phyloP scores from a whole-genome alignment of 768 basidiomycete genomes.

The Austroboletus eburneus region DNA sequence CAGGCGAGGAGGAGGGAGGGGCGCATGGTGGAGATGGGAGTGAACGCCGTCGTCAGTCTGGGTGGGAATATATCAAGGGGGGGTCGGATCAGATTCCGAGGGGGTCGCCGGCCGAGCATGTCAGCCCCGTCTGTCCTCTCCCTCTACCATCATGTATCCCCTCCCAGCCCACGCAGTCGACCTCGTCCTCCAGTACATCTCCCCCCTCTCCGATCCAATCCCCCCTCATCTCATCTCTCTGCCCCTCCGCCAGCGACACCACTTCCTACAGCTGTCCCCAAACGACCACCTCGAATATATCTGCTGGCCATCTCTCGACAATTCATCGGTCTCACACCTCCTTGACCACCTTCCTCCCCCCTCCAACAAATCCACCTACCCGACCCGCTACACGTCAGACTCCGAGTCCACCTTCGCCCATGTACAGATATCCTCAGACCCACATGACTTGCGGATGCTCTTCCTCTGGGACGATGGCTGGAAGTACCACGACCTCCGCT shows the following conservation, averaged over 20 bases:
- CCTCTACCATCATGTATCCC: slow-evolving; percentile 29
- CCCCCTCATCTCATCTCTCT: slow-evolving; percentile 59
- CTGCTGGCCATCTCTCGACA: slow-evolving; percentile 55
- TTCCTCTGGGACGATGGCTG: slow-evolving; percentile 68
- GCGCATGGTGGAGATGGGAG: slow-evolving; percentile 22
- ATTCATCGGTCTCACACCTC: slow-evolving; percentile 36
- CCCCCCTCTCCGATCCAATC: slow-evolving; percentile 46
- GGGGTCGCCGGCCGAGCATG: too few species aligned
- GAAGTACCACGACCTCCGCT: slow-evolving; percentile 65
- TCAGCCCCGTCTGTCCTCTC: neutral
- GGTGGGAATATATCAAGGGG: too few species aligned
- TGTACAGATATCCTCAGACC: slow-evolving; percentile 40
- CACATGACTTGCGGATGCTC: slow-evolving; percentile 50
- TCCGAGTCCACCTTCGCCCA: slow-evolving; percentile 54
- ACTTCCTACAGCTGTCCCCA: slow-evolving; percentile 53
- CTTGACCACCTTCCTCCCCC: slow-evolving; percentile 36
- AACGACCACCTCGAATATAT: slow-evolving; percentile 54
- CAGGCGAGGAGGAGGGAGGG: slow-evolving; percentile 29
- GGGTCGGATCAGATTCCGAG: slow-evolving; percentile 5
- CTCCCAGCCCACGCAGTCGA: slow-evolving; percentile 37
- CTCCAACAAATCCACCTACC: slow-evolving; percentile 28
- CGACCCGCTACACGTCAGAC: slow-evolving; percentile 42
- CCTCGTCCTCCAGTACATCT: slow-evolving; percentile 54
- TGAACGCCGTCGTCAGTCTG: too few species aligned
- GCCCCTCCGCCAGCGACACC: slow-evolving; percentile 59